Base-by-base conservation (phyloP, 345 rosid species). In the Brassica cretica region DNA sequence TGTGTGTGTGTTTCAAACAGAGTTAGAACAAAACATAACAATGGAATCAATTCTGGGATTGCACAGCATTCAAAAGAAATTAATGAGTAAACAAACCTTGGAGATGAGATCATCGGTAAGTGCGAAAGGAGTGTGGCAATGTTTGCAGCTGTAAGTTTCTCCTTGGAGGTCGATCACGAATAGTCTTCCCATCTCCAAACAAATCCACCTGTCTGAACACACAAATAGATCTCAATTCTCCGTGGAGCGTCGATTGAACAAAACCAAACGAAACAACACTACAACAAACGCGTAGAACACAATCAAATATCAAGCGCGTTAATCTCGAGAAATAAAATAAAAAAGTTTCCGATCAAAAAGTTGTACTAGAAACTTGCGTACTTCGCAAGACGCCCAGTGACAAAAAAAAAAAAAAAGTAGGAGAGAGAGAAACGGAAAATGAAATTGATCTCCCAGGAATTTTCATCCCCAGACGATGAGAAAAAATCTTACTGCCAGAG, bases 81-180 rank as follows among this genome's bases (percentile, higher is more conserved):
- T n/a, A n/a, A 19, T 19, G 21, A 19, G 21, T 19, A 19, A 19
- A 1, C 1, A 19, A 19, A 92, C 97, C 93, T 85, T 87, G 6
- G 97, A 92, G 29, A 89, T 66, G 15, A 92, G 78, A 79, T 90
- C 90, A 33, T 77, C 78, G 25, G 68, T 18, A 18, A 88, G 44
- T 11, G 87, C 95, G 60, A 92, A 86, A 84, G 85, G 89, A n/a
- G 92, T 85, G 0, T 72, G 78, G 80, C 97, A 92, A 87, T 90
- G 86, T 62, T 89, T 92, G 85, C 97, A 92, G 76, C 86, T 85
- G 67, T 88, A 89, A 60, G 86, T 51, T 44, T 53, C 76, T 82
- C 95, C 91, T 77, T 91, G 87, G 73, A 89, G 89, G 71, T 56
- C 76, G 61, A 87, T 72, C 81, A 85, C 15, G 71, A 90, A 91